Base-by-base conservation (phyloP, 306 rosid species). In the Fragaria iinumae region DNA sequence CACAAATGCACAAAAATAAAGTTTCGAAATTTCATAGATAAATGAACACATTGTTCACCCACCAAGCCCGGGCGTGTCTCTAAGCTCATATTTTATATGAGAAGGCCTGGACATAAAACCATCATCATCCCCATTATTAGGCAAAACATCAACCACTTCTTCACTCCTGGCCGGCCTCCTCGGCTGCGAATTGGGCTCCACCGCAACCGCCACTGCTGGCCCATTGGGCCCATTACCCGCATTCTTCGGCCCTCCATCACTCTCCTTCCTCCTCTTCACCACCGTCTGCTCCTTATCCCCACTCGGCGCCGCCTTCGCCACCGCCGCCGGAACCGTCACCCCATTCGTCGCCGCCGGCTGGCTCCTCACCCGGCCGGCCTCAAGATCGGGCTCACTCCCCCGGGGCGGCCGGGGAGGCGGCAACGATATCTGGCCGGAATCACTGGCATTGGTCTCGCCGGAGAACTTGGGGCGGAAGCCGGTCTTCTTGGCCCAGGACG, bases 21-120 rank as follows among this genome's bases (percentile, higher is more conserved):
- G 11, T 6, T 63, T 14, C 0, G 0, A 32, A 63, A 63, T 2
- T 29, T 18, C 62, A 73, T n/a, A n/a, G 41, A 25, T 2, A 48
- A 67, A 67, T 14, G 5, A 79, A 12, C 20, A 65, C 27, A 27
- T 6, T 20, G 10, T 7, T 4, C 4, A 80, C 88, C 67, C 76
- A 92, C 99, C 99, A 62, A 96, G 80, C 68, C 98, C 99, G 57
- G 97, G 99, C 12, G 90, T 84, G 77, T 92, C 99, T 87, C 99
- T 86, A 60, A 92, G 96, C 76, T 89, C 93, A 80, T 92, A 96
- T 88, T 88, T 96, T 89, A 92, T 88, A 77, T 86, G 97, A 11
- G 91, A 83, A 41, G 87, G 98, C 76, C 97, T 87, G 12, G 83
- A 83, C 81, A 77, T 81, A 49, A 86, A 80, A 21, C 87, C 93